phyloP scores from a whole-genome alignment of 1,284 basidiomycete species.

The Rhodotorula sp. region DNA sequence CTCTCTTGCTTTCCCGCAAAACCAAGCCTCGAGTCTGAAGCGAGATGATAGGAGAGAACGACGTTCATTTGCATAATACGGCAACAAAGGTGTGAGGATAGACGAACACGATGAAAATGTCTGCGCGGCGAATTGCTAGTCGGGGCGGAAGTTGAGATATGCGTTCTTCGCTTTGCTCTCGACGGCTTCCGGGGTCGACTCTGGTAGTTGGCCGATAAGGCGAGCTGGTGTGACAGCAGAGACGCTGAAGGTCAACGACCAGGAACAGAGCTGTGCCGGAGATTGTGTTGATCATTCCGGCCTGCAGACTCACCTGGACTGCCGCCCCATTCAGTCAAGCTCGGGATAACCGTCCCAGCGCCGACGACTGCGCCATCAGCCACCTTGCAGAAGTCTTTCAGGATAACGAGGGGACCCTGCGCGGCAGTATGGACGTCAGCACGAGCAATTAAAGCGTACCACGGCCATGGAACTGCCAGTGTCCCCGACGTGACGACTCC shows the following conservation, averaged over 20 bases:
- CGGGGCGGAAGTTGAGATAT: conserved; percentile 64
- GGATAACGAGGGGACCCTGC: conserved; percentile 92
- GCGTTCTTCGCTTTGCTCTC: conserved; percentile 75
- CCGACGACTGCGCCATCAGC: conserved; percentile 86
- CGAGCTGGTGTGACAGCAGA: conserved; percentile 57
- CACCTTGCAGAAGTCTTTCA: conserved; percentile 90
- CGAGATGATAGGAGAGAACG: no score
- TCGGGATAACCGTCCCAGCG: conserved; percentile 88
- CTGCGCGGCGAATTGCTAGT: background rate
- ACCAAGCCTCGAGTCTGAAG: no score
- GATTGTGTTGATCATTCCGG: background rate
- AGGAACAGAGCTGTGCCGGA: background rate
- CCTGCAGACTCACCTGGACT: conserved; percentile 66
- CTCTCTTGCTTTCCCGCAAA: no score
- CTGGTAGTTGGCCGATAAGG: conserved; percentile 79
- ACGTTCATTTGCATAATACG: background rate
- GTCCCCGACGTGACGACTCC: background rate
- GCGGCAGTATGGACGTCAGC: background rate
- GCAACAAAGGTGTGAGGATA: no score
- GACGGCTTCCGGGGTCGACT: conserved; percentile 79
- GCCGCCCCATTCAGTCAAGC: conserved; percentile 79
- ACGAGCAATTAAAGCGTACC: background rate
- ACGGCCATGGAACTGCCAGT: no score
- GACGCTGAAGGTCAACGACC: background rate
- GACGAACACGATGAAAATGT: background rate